Conservation (phyloP, 192 early-diverging fungal genomes). For the Dissophora globulifera region DNA sequence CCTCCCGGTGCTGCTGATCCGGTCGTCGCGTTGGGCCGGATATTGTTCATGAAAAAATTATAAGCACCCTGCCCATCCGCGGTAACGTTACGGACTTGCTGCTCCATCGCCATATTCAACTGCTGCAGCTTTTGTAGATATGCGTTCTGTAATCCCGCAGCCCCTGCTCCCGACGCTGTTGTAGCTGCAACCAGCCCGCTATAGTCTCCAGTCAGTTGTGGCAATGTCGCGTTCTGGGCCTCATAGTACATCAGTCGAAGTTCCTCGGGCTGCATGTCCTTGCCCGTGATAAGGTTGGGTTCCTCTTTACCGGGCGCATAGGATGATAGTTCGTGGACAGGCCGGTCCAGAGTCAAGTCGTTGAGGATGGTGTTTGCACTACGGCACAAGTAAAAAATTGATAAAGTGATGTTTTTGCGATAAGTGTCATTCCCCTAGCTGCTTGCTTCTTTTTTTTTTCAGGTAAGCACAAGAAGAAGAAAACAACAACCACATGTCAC, state of each 20-base stretch:
- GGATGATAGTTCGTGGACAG: conserved; percentile 62
- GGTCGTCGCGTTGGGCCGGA: conserved; percentile 6
- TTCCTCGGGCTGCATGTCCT: conserved; percentile 74
- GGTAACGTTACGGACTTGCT: conserved; percentile 52
- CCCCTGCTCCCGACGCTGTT: conserved; percentile 22
- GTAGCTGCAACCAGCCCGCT: conserved; percentile 18
- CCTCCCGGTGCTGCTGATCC: neutral
- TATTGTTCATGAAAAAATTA: conserved; percentile 48
- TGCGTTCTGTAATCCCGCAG: conserved; percentile 26
- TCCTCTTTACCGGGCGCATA: conserved; percentile 70
- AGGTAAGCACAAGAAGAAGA: neutral
- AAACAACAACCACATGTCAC: neutral
- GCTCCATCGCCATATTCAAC: conserved; percentile 36
- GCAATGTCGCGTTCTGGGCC: conserved; percentile 31
- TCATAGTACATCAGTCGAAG: conserved; percentile 62
- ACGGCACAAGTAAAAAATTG: no score
- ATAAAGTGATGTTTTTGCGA: no score
- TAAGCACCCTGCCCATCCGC: conserved; percentile 50
- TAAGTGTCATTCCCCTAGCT: no score
- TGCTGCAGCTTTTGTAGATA: conserved; percentile 50
- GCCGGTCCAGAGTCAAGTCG: conserved; percentile 57
- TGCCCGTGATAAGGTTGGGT: conserved; percentile 67
- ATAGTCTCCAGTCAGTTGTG: conserved; percentile 33
- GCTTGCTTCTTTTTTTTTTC: no score
- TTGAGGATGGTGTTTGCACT: conserved; percentile 58